Evolutionary conservation across 108 stramenopile genomes (phyloP).

Genomic region (Skeletonema tropicum): DNA sequence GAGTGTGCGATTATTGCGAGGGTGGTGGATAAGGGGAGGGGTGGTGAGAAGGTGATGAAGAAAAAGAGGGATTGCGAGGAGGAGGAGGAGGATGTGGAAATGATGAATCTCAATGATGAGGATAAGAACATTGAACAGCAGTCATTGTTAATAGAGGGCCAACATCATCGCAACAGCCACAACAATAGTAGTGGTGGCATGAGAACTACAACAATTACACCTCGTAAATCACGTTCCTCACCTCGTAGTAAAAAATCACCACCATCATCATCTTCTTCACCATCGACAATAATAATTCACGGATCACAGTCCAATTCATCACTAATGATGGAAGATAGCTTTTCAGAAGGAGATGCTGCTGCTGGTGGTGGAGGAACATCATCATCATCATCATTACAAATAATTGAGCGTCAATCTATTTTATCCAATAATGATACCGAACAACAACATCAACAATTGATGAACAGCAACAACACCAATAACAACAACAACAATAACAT

Average conservation of each 20-base stretch:
- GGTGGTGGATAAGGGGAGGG: neutral
- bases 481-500: neutral
- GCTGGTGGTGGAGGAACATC: constrained; percentile 16
- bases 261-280: neutral
- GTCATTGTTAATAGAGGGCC: constrained; percentile 19
- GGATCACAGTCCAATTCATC: neutral
- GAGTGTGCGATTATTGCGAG: constrained; percentile 28
- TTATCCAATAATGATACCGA: neutral
- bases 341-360: constrained; percentile 47
- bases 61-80: neutral
- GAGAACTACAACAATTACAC: neutral
- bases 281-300: neutral
- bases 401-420: neutral
- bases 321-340: neutral
- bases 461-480: neutral
- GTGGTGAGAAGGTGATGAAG: no score
- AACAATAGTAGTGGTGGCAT: neutral
- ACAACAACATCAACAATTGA: neutral
- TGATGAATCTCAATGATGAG: neutral
- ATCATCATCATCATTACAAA: neutral
- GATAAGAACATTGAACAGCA: no score
- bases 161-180: constrained; percentile 6
- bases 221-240: no score
- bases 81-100: neutral
- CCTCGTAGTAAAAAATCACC: neutral